A percentile compares a stretch with the other conserved stretches of the same genome.
These are phyloP conservation scores for Daldinia vernicosa DNA, from an alignment of 495 filamentous ascomycete genomes.

Conservation along the genomic window DNA sequence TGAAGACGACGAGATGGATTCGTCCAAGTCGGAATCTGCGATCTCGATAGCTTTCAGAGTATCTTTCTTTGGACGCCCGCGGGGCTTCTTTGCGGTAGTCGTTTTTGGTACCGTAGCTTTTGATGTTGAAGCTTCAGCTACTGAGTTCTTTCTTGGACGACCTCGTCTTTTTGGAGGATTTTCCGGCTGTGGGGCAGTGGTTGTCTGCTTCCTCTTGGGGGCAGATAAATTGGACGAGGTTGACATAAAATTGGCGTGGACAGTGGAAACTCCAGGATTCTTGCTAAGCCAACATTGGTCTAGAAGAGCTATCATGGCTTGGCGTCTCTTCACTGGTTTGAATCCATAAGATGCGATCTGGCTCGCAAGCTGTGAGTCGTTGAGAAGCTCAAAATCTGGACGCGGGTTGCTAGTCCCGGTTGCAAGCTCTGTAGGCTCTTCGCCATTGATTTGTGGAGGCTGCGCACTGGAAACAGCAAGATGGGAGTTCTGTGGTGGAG, in stretches of 20 bases:
- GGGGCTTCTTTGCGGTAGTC: constrained; percentile 35
- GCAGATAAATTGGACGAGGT: constrained; percentile 24
- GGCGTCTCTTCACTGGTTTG: constrained; percentile 75
- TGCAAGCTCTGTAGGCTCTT: constrained; percentile 6
- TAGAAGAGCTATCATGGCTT: constrained; percentile 75
- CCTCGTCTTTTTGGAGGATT: constrained; percentile 52
- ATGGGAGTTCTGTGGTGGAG: constrained; percentile 13
- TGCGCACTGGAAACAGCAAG: constrained; percentile 27
- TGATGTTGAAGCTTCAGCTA: constrained; percentile 19
- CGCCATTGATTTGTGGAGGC: constrained; percentile 12
- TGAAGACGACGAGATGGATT: constrained; percentile 43
- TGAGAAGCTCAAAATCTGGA: constrained; percentile 71
- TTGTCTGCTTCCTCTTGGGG: constrained; percentile 19
- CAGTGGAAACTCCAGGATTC: constrained; percentile 22
- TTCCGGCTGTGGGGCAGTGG: constrained; percentile 7
- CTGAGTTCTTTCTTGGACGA: constrained; percentile 52
- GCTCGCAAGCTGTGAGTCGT: constrained; percentile 68
- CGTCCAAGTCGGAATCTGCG: constrained; percentile 61
- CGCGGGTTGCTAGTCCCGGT: constrained; percentile 46
- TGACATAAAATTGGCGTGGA: constrained; percentile 35
- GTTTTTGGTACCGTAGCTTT: constrained; percentile 28
- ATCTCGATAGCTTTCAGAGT: constrained; percentile 63
- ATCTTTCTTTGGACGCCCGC: constrained; percentile 19
- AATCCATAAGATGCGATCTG: constrained; percentile 74
- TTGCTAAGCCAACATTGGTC: constrained; percentile 76